These are phyloP conservation scores for Ceratocystis destructans DNA, from an alignment of 2,329 filamentous ascomycete genomes.

Conservation along the genomic window DNA sequence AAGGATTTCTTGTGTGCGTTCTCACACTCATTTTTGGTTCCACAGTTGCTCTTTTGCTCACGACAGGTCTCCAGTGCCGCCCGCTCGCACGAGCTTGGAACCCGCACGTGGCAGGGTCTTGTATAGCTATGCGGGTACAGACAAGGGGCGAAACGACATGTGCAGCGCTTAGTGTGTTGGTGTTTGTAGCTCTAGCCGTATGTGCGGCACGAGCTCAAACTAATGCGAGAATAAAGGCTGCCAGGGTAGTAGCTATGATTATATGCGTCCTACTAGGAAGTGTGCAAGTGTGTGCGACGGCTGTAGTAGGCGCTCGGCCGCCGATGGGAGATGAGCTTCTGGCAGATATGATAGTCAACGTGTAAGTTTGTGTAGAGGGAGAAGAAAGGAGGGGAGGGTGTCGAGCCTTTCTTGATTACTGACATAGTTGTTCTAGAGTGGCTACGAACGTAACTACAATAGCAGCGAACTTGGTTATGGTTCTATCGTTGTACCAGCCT, in stretches of 20 bases:
- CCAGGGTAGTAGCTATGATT: slow-evolving; percentile 19
- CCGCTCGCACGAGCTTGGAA: slow-evolving; percentile 30
- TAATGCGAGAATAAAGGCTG: neutral
- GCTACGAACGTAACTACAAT: slow-evolving; percentile 29
- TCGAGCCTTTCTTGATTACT: neutral
- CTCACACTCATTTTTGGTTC: slow-evolving; percentile 26
- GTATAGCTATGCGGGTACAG: slow-evolving; percentile 26
- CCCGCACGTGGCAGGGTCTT: slow-evolving; percentile 23
- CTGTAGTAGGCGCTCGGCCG: slow-evolving; percentile 22
- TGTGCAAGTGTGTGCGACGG: neutral
- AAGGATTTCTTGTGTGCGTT: slow-evolving; percentile 24
- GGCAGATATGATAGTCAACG: slow-evolving; percentile 25
- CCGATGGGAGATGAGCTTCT: slow-evolving; percentile 26
- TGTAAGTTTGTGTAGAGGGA: slow-evolving; percentile 21
- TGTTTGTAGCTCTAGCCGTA: slow-evolving; percentile 28
- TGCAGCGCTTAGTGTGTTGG: slow-evolving; percentile 27
- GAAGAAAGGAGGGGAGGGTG: neutral
- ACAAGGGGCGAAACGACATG: slow-evolving; percentile 28
- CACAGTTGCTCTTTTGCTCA: slow-evolving; percentile 26
- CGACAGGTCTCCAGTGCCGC: slow-evolving; percentile 28
- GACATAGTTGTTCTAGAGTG: slow-evolving; percentile 21
- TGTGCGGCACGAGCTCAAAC: slow-evolving; percentile 22
- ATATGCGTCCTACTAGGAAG: neutral
- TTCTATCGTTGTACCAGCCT: too few species aligned
- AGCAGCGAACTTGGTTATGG: slow-evolving; percentile 27